Base-by-base conservation (phyloP, 768 basidiomycete species). In the Suillus subluteus region DNA sequence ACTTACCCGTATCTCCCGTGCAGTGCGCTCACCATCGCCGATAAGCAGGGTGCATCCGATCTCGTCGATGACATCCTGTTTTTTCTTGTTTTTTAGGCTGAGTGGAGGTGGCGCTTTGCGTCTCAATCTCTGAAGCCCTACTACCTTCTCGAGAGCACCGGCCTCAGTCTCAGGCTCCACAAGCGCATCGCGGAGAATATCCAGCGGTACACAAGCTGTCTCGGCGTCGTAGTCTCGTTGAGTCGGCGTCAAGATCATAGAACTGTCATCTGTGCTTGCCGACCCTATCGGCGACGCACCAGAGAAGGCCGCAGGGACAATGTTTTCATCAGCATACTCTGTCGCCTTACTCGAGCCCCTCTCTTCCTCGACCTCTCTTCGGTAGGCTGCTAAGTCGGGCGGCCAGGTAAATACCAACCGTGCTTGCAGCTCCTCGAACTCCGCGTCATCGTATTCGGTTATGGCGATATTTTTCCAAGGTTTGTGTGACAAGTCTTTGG, bases 381-480 rank as follows among this genome's bases (percentile, higher is more conserved):
- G 50, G 6, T 58, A 32, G 18, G 59, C 44, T 21, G 44, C 32
- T 8, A 64, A 37, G 23, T 41, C 37, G 2, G 77, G 77, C 13
- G 77, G 75, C 75, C 76, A 77, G 26, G 64, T 50, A 44, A 67
- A 63, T 37, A 73, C 75, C 4, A n/a, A 7, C 54, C 30, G 26
- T 46, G 64, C 26, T n/a, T 40, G 48, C 26, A 32, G 35, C 3
- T 61, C 69, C 23, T 43, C 66, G 18, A 71, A 71, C 48, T 73
- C 71, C 0, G 66, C 71, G 13, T 74, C 76, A 37, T 75, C 76
- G 6, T 68, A 68, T 30, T 77, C 77, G 1, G 67, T 75, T 32
- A 78, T 69, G 13, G 73, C 68, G 8, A 75, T 67, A 13, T 72
- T 73, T 71, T 77, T 76, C 76, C 77, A 77, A 6, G 67, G 67